These are phyloP conservation scores for Malus sylvestris DNA, from an alignment of 306 rosid genomes.

Conservation along the genomic window DNA sequence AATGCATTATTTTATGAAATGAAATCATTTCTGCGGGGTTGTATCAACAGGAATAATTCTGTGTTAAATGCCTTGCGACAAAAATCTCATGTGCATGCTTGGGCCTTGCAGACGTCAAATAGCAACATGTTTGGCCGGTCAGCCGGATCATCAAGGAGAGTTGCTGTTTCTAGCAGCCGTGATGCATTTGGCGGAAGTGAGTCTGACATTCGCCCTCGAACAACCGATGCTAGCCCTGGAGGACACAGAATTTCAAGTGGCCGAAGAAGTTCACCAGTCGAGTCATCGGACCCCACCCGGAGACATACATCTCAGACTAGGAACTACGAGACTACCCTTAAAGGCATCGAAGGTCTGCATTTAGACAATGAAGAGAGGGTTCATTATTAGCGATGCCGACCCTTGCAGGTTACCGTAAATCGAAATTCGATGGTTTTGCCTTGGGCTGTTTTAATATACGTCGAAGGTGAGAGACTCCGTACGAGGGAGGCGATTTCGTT, in stretches of 20 bases:
- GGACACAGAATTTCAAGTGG: conserved; percentile 55
- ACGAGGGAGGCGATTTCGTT: background rate
- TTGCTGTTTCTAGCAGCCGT: conserved; percentile 67
- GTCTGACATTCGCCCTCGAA: conserved; percentile 53
- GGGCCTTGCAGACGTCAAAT: conserved; percentile 43
- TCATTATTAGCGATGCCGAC: conserved; percentile 30
- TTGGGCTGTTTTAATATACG: conserved; percentile 15
- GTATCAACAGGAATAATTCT: background rate
- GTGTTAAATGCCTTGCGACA: background rate
- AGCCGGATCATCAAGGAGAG: conserved; percentile 83
- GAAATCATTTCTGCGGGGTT: background rate
- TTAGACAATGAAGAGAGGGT: conserved; percentile 73
- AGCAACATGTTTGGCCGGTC: conserved; percentile 60
- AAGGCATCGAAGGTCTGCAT: conserved; percentile 75
- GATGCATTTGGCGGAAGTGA: conserved; percentile 70
- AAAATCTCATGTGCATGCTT: background rate
- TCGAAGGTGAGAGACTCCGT: background rate
- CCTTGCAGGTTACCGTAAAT: conserved; percentile 24
- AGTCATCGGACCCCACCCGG: conserved; percentile 55
- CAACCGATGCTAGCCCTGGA: conserved; percentile 73
- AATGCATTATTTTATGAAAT: background rate
- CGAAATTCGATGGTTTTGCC: conserved; percentile 31
- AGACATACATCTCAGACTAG: conserved; percentile 52
- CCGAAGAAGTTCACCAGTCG: conserved; percentile 64
- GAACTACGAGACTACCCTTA: conserved; percentile 68